A percentile compares a stretch with the other conserved stretches of the same genome.
Evolutionary conservation across 805 yeast species (phyloP).

Genomic region (Metschnikowia vanudenii): DNA sequence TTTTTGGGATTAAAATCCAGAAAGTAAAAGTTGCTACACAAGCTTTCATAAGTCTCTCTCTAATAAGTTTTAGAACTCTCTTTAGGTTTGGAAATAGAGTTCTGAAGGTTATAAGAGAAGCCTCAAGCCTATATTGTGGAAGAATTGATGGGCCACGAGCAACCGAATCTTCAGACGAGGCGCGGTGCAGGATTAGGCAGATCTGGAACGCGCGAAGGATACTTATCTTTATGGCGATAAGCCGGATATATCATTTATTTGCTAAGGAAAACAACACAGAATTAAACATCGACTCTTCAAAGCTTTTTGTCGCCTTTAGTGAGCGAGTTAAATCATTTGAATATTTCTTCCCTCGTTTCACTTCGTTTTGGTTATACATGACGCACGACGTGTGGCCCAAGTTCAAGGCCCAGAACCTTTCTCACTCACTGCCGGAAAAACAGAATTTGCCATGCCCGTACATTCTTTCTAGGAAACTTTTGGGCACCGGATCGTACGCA

Average conservation of each 20-base stretch:
- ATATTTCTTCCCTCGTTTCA: not conserved
- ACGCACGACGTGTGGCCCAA: slow-evolving; percentile 26
- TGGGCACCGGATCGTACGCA: slow-evolving; percentile 46
- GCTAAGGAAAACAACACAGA: not conserved
- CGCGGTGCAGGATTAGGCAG: not conserved
- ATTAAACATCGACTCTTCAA: not conserved
- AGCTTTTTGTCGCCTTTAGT: not conserved
- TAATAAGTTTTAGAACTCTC: too few relatives aligned
- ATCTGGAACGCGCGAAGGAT: too few relatives aligned
- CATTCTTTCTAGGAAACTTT: slow-evolving; percentile 25
- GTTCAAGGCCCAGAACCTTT: slow-evolving; percentile 16
- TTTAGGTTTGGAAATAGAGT: too few relatives aligned
- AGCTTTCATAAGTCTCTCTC: too few relatives aligned
- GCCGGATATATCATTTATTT: not conserved
- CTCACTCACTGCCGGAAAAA: slow-evolving; percentile 18
- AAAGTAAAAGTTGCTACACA: too few relatives aligned
- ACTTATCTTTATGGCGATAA: not conserved
- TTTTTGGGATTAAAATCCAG: too few relatives aligned
- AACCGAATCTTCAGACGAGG: too few relatives aligned
- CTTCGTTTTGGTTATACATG: not conserved
- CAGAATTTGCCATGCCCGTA: slow-evolving; percentile 31
- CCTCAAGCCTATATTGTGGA: too few relatives aligned
- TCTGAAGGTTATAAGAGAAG: too few relatives aligned
- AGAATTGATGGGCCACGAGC: too few relatives aligned
- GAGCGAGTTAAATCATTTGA: not conserved